These are phyloP conservation scores for Podospora comata DNA, from an alignment of 495 filamentous ascomycete genomes.

Conservation along the genomic window DNA sequence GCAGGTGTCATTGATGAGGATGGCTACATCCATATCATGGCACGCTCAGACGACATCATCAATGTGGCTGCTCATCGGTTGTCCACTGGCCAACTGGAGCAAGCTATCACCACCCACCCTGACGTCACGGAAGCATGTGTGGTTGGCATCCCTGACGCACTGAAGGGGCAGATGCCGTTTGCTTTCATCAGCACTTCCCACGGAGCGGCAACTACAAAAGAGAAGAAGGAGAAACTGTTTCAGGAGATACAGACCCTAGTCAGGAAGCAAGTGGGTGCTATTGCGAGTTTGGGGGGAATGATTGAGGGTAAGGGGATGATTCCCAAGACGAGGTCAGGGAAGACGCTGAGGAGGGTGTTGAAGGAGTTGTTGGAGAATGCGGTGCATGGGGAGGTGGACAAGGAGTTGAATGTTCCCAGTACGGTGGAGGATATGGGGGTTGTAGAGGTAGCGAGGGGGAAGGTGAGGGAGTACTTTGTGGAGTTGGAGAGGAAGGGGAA, in stretches of 20 bases:
- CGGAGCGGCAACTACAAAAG: conserved; percentile 15
- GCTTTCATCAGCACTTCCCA: conserved; percentile 68
- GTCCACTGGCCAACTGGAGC: conserved; percentile 84
- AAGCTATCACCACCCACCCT: conserved; percentile 80
- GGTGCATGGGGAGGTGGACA: conserved; percentile 48
- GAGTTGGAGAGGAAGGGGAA: conserved; percentile 36
- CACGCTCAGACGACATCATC: conserved; percentile 81
- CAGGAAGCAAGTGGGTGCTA: conserved; percentile 81
- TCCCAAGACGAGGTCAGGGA: conserved; percentile 84
- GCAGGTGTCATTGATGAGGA: conserved; percentile 79
- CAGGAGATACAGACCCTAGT: conserved; percentile 62
- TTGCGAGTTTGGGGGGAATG: conserved; percentile 79
- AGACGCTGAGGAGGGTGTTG: conserved; percentile 78
- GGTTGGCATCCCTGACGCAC: conserved; percentile 74
- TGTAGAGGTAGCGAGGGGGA: conserved; percentile 48
- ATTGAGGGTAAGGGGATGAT: conserved; percentile 87
- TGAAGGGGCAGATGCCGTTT: conserved; percentile 90
- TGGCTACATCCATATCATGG: conserved; percentile 84
- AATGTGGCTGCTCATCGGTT: conserved; percentile 94
- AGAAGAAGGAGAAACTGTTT: conserved; percentile 46
- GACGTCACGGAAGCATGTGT: conserved; percentile 77
- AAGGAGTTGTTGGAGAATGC: conserved; percentile 74
- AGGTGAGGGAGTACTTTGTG: conserved; percentile 50
- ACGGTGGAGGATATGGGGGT: conserved; percentile 54
- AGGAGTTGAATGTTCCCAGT: conserved; percentile 48